These are phyloP conservation scores for Pseudogymnoascus sp. DNA, from an alignment of 2,329 filamentous ascomycete genomes.

Conservation along the genomic window DNA sequence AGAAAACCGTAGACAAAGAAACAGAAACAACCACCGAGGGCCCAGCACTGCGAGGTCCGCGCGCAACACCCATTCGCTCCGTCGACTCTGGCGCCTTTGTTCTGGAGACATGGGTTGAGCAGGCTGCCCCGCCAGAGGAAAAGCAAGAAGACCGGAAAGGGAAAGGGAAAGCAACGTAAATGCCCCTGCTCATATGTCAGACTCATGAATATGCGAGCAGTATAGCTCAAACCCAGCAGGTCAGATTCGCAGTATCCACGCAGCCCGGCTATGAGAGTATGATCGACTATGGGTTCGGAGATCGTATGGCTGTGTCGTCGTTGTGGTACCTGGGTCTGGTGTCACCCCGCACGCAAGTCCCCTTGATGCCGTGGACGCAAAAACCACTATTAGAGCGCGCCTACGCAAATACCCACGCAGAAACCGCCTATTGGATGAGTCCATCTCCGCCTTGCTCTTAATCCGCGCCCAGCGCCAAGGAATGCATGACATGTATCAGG, in stretches of 20 bases:
- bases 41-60: slow-evolving; percentile 41
- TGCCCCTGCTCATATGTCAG: not conserved
- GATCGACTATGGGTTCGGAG: not conserved
- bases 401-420: too few species aligned
- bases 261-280: not conserved
- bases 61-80: slow-evolving; percentile 51
- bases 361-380: too few species aligned
- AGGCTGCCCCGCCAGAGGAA: slow-evolving; percentile 32
- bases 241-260: not conserved
- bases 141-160: not conserved
- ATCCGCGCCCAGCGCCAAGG: too few species aligned
- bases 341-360: not conserved
- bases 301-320: not conserved
- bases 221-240: not conserved
- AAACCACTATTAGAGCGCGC: too few species aligned
- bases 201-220: not conserved
- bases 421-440: too few species aligned
- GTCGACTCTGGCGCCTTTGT: slow-evolving; percentile 58
- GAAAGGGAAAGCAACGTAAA: not conserved
- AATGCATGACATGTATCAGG: too few species aligned
- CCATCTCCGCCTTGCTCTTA: too few species aligned
- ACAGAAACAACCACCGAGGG: slow-evolving; percentile 20
- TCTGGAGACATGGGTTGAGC: slow-evolving; percentile 64
- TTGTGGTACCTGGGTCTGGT: not conserved
- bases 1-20: slow-evolving; percentile 28